These are phyloP conservation scores for Trichosporon faecale DNA, from an alignment of 1,284 basidiomycete genomes.

Conservation along the genomic window DNA sequence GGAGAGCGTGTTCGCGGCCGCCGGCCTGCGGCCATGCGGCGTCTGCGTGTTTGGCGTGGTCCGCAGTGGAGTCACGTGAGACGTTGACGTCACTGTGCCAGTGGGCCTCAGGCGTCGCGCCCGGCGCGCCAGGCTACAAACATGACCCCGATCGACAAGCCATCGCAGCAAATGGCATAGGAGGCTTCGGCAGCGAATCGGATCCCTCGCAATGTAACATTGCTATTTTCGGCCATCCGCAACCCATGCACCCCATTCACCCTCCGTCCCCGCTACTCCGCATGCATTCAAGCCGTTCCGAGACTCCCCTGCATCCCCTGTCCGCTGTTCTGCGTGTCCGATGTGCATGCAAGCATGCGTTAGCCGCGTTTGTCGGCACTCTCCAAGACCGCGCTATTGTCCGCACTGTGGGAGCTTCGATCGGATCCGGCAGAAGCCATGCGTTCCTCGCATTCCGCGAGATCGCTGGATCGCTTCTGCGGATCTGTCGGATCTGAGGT, in stretches of 20 bases:
- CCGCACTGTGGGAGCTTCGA: not conserved
- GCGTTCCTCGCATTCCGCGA: too few species aligned
- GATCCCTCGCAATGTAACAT: not conserved
- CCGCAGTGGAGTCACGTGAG: not conserved
- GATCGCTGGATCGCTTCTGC: too few species aligned
- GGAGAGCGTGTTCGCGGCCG: not conserved
- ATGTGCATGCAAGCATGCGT: too few species aligned
- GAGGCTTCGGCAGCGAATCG: not conserved
- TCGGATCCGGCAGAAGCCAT: not conserved
- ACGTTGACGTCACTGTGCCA: not conserved
- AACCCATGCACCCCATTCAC: not conserved
- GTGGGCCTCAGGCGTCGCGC: not conserved
- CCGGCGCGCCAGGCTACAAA: not conserved
- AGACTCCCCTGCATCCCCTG: not conserved
- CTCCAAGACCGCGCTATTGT: too few species aligned
- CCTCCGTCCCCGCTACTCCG: not conserved
- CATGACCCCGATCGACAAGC: not conserved
- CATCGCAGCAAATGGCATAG: not conserved
- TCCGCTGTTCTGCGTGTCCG: not conserved
- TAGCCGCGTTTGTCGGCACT: too few species aligned
- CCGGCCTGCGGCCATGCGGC: not conserved
- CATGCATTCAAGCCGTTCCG: not conserved
- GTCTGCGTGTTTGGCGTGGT: not conserved
- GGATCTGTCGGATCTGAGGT: too few species aligned
- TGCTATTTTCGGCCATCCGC: constrained; percentile 1